Evolutionary conservation across 139 green algal genomes (phyloP).

Genomic region (Auxenochlorella protothecoides): DNA sequence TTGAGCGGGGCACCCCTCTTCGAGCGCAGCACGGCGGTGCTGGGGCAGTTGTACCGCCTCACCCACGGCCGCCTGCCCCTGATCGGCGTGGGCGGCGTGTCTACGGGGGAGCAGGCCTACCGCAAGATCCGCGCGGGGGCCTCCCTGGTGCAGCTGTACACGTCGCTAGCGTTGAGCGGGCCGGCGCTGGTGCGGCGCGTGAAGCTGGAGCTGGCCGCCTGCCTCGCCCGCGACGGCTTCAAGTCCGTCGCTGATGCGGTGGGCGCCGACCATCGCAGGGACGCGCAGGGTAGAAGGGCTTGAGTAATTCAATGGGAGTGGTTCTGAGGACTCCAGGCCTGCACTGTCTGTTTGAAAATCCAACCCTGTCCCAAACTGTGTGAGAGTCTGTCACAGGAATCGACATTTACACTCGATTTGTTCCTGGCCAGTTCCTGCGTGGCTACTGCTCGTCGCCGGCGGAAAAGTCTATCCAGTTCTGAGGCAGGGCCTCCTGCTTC

Average conservation of each 20-base stretch:
- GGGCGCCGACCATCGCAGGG: slow-evolving; percentile 46
- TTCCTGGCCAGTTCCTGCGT: too few species aligned
- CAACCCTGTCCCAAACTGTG: too few species aligned
- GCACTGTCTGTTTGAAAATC: too few species aligned
- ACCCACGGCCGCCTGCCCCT: slow-evolving; percentile 80
- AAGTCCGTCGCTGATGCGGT: slow-evolving; percentile 64
- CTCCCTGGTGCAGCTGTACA: slow-evolving; percentile 93
- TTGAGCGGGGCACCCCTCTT: slow-evolving; percentile 80
- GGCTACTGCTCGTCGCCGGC: too few species aligned
- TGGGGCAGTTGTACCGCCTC: slow-evolving; percentile 82
- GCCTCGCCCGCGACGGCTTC: slow-evolving; percentile 67
- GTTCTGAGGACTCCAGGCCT: too few species aligned
- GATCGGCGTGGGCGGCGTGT: slow-evolving; percentile 83
- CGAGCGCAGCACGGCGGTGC: slow-evolving; percentile 54
- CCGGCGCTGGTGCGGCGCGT: slow-evolving; percentile 74
- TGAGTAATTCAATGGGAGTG: too few species aligned
- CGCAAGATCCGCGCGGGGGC: slow-evolving; percentile 89
- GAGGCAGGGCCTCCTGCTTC: too few species aligned
- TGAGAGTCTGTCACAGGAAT: too few species aligned
- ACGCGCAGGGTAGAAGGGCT: too few species aligned
- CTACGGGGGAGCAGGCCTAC: slow-evolving; percentile 80
- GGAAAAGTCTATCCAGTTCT: too few species aligned
- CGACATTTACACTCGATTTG: too few species aligned
- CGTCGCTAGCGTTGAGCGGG: slow-evolving; percentile 79
- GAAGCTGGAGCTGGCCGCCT: slow-evolving; percentile 72